Base-by-base conservation (phyloP, 257 asterid genomes). In the Solanum bulbocastanum region DNA sequence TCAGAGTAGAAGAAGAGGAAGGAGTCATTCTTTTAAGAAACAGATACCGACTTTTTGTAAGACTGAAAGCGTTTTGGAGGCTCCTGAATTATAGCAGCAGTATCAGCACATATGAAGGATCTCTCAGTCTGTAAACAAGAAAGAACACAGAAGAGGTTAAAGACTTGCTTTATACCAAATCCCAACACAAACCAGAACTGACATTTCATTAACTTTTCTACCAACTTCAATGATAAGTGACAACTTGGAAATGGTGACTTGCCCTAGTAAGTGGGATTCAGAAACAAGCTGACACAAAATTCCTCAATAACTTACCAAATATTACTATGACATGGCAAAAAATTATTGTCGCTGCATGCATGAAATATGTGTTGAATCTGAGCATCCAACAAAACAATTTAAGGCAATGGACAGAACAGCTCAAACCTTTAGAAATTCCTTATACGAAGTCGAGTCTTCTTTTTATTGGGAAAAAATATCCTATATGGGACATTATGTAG, bases 1-100 rank as follows among this genome's bases (percentile, higher is more conserved):
- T 79, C 65, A 79, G 20, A 79, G 65, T 42, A 79, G 62, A 58
- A 25, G 84, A 78, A 78, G 25, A 42, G 37, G 14, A 78, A 40
- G 84, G 65, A 79, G 65, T 10, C 68, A 46, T 18, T 16, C 40
- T 46, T 46, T 49, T 46, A 81, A 46, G 85, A 81, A 46, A 49
- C 85, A 88, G 22, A 75, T 88, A 86, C 93, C 89, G 62, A 95
- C 99, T 92, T 93, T 91, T 94, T 97, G 92, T 95, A 97, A 68
- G 92, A 88, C 89, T 95, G 99, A 90, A 95, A 93, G 83, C 91
- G 92, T 88, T 92, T 94, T 60, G 94, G 93, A 89, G 94, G 88
- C 90, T 92, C 98, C 91, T 95, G 94, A 87, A 97, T 90, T 90
- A 94, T 86, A 88, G 99, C 94, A 91, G 98, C 99, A 89, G 99